These are phyloP conservation scores for Populus alba DNA, from an alignment of 345 rosid species.

Conservation along the genomic window DNA sequence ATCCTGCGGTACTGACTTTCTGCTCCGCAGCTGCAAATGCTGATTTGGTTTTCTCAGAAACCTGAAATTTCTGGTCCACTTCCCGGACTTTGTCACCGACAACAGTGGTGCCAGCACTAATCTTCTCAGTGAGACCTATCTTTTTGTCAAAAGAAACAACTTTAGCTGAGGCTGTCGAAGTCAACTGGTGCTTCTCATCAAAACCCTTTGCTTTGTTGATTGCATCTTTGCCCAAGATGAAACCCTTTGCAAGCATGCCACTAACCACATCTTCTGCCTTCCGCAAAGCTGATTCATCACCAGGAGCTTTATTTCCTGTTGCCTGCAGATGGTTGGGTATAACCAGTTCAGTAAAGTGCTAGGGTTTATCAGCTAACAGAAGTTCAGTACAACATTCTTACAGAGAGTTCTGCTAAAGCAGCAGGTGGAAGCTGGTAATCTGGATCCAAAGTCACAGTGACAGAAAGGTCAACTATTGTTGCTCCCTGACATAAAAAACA, in stretches of 20 bases:
- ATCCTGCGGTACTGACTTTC: conserved; percentile 76
- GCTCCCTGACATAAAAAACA: conserved; percentile 64
- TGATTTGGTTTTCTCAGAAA: conserved; percentile 87
- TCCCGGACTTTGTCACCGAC: conserved; percentile 85
- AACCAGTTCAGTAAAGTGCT: conserved; percentile 4
- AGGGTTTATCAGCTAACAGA: not conserved
- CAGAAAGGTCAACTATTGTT: conserved; percentile 79
- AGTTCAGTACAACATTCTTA: conserved; percentile 33
- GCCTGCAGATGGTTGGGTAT: conserved; percentile 36
- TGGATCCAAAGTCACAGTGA: conserved; percentile 58
- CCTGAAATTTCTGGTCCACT: conserved; percentile 92
- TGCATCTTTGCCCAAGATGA: conserved; percentile 82
- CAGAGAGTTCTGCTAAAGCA: conserved; percentile 53
- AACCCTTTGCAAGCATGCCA: conserved; percentile 93
- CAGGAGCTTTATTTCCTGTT: conserved; percentile 43
- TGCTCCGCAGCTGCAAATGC: conserved; percentile 88
- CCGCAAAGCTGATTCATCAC: conserved; percentile 60
- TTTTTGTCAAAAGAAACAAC: conserved; percentile 81
- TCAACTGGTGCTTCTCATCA: conserved; percentile 87
- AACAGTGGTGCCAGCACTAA: conserved; percentile 64
- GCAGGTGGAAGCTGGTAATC: conserved; percentile 80
- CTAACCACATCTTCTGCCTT: conserved; percentile 92
- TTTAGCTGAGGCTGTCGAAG: conserved; percentile 86
- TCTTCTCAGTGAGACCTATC: conserved; percentile 78
- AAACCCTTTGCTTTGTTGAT: conserved; percentile 77